Base-by-base conservation (phyloP, 345 rosid genomes). In the Hypericum perforatum region DNA sequence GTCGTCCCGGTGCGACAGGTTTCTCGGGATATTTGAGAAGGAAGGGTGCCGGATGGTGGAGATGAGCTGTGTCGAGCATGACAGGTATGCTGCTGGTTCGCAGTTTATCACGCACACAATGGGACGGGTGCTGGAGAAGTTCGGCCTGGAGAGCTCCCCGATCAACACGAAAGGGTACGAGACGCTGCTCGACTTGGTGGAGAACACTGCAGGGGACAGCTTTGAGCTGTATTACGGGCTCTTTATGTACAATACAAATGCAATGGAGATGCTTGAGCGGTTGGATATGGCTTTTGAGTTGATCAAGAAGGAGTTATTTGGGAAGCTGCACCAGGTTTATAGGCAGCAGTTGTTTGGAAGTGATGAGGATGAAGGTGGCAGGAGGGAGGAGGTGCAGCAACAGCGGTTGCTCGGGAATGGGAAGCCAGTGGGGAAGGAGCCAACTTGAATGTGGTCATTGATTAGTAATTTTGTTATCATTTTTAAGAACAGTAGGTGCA, bases 31-130 rank as follows among this genome's bases (percentile, higher is more conserved):
- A 46, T 89, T 85, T 65, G 79, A 83, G 11, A 69, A 57, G 37
- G 89, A 89, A 67, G 87, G 92, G 48, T 89, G 92, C 71, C 56
- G 52, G 41, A 89, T 89, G 97, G 85, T 83, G 54, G 87, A 83
- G 74, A 89, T 89, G 92, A 66, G 83, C 13, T 89, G 97, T 61
- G 76, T 79, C 40, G 92, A 89, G 64, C 95, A 89, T 59, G 97
- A 89, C 66, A 10, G 75, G 74, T 70, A 89, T 59, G 97, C 92
- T 5, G 92, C 92, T 11, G 95, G 87, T 36, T 79, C 92, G 0
- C 97, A 89, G 73, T 89, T 89, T 53, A 76, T 86, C 45, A 81
- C 95, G 5, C 95, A 89, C 60, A 86, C 92, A 3, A 62, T 76
- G 59, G 94, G 95, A 56, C 76, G 94, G 65, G 65, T 78, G 58